Evolutionary conservation across 495 filamentous ascomycete genomes (phyloP).

Genomic region (Daldinia decipiens): DNA sequence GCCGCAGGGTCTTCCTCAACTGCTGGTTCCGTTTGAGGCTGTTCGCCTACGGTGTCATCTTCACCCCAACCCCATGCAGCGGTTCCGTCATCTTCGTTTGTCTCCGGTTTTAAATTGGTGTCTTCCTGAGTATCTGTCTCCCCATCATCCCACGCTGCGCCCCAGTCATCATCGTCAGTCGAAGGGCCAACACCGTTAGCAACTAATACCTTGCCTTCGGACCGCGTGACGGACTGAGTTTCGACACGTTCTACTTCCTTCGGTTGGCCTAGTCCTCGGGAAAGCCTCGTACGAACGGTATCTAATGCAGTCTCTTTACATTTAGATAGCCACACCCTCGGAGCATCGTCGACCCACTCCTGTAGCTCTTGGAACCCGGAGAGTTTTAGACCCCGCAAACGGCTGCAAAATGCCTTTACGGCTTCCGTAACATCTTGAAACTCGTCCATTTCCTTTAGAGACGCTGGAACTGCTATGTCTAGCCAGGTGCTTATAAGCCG

Average conservation of each 20-base stretch:
- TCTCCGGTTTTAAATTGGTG: constrained; percentile 51
- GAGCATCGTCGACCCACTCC: constrained; percentile 82
- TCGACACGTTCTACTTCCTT: constrained; percentile 83
- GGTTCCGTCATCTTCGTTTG: constrained; percentile 40
- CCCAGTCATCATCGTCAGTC: constrained; percentile 57
- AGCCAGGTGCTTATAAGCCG: constrained; percentile 79
- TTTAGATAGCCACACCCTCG: constrained; percentile 86
- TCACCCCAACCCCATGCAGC: constrained; percentile 51
- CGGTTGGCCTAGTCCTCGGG: constrained; percentile 68
- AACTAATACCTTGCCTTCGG: constrained; percentile 69
- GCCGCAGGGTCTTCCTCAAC: constrained; percentile 62
- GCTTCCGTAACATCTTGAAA: constrained; percentile 73
- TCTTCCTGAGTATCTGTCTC: constrained; percentile 48
- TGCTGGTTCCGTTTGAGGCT: constrained; percentile 22
- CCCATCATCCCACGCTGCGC: constrained; percentile 80
- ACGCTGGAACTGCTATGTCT: constrained; percentile 76
- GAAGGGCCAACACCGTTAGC: constrained; percentile 60
- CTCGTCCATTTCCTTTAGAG: constrained; percentile 70
- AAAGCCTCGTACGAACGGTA: constrained; percentile 72
- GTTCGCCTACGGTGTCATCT: constrained; percentile 38
- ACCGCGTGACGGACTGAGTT: constrained; percentile 76
- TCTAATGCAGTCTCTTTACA: constrained; percentile 81
- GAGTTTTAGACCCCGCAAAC: constrained; percentile 71
- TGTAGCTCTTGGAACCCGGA: constrained; percentile 73
- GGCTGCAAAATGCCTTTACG: constrained; percentile 70